These are phyloP conservation scores for Fusarium haematococcum DNA, from an alignment of 2,329 filamentous ascomycete species.

Conservation along the genomic window DNA sequence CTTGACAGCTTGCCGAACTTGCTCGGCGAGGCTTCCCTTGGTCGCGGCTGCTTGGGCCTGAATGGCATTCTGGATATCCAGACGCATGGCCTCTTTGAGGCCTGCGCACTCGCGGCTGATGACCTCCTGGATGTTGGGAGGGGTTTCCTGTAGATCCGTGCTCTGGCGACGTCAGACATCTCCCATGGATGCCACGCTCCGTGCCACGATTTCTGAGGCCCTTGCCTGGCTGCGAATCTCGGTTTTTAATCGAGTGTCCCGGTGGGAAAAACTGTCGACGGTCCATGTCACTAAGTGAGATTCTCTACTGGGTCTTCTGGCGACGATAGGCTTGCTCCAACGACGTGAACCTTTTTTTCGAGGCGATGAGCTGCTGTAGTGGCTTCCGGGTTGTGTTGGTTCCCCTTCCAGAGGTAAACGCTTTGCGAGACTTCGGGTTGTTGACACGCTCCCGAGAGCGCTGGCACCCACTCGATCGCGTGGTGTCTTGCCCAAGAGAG, in stretches of 20 bases:
- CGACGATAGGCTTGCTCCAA: background rate
- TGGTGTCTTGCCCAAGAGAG: background rate
- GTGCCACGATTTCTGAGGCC: background rate
- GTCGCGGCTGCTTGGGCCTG: background rate
- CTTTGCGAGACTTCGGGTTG: background rate
- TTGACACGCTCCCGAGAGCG: background rate
- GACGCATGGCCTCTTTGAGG: background rate
- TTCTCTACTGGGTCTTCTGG: background rate
- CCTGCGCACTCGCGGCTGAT: background rate
- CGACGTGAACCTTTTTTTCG: background rate
- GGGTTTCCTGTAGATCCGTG: background rate
- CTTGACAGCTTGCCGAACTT: too few species aligned
- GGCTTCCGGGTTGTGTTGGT: background rate
- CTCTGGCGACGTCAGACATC: background rate
- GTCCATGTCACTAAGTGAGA: background rate
- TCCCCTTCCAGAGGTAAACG: background rate
- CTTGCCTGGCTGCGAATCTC: background rate
- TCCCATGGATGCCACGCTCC: background rate
- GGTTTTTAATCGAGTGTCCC: background rate
- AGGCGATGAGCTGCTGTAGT: background rate
- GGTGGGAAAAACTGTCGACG: background rate
- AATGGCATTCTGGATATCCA: background rate
- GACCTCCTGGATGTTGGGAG: background rate
- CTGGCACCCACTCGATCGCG: background rate
- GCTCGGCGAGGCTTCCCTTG: too few species aligned